Base-by-base conservation (phyloP, 495 filamentous ascomycete species). In the Aspergillus panamensis region DNA sequence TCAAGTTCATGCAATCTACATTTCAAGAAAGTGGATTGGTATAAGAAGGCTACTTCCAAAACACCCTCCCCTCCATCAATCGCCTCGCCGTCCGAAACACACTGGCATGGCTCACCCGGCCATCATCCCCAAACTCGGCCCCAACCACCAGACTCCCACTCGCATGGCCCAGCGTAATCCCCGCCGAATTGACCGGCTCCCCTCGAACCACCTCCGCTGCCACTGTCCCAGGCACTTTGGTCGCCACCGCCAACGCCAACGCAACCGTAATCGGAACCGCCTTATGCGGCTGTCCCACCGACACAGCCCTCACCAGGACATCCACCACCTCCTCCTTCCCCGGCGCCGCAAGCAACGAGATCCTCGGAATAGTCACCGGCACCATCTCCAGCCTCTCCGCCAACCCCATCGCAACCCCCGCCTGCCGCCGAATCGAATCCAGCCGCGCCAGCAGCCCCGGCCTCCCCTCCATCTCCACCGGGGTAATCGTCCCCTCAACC, bases 371-470 rank as follows among this genome's bases (percentile, higher is more conserved):
- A 58, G 82, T 84, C 43, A 81, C 74, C 0, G 80, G 80, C 5
- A 81, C 77, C 7, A 70, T 71, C 30, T 76, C 73, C 2, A 52
- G 48, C 4, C 58, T 62, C 21, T 68, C 60, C 10, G 77, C 74
- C 2, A 92, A 61, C 1, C 86, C 86, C 87, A 92, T 91, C 58
- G 65, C 71, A 4, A 76, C 75, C 0, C 84, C 84, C 3, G 82
- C 87, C 43, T 80, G 74, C 14, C 75, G 75, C 9, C 87, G 75
- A 49, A 91, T 87, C 0, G 72, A 62, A 62, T 90, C 85, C 12
- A 92, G 74, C 2, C 71, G 75, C 0, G 16, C 58, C 17, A 86
- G 76, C 2, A 88, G 61, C 37, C 59, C 60, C 1, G 74, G 57
- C 44, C 84, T 65, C 1, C 68, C 68, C 14, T 79, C 73, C 48